Conservation (phyloP, 179 eudicot genomes). For the Gypsophila paniculata region DNA sequence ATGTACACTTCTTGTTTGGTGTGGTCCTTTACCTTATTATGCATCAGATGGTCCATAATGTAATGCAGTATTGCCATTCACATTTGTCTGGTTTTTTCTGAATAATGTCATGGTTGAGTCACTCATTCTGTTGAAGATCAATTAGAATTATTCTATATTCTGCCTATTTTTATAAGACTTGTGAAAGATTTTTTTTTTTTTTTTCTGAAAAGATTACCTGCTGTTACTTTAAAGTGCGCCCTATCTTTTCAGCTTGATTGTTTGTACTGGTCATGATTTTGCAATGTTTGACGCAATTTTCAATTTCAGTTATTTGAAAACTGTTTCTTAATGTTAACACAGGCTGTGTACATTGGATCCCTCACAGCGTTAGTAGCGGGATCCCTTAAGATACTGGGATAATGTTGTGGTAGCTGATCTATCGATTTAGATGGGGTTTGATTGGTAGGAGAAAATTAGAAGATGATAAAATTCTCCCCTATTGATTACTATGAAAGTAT, state of each 20-base stretch:
- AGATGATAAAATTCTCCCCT: too few relatives aligned
- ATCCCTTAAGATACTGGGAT: too few relatives aligned
- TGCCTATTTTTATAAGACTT: background rate
- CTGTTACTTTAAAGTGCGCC: conserved; percentile 29
- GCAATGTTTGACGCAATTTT: background rate
- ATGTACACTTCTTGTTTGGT: conserved; percentile 15
- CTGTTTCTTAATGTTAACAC: too few relatives aligned
- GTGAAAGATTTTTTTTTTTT: background rate
- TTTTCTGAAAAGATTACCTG: conserved; percentile 10
- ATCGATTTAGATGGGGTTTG: too few relatives aligned
- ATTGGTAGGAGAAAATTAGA: too few relatives aligned
- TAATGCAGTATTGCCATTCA: background rate
- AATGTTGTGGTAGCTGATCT: too few relatives aligned
- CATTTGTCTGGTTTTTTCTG: background rate
- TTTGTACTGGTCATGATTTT: conserved; percentile 16
- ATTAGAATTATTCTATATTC: background rate
- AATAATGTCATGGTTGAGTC: background rate
- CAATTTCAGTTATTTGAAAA: too few relatives aligned
- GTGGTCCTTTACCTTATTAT: conserved; percentile 9
- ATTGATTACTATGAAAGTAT: too few relatives aligned
- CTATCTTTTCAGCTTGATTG: conserved; percentile 19
- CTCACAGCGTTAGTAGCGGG: too few relatives aligned
- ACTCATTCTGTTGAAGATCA: background rate
- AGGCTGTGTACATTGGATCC: too few relatives aligned
- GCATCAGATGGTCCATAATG: conserved; percentile 13